phyloP scores from a whole-genome alignment of 805 yeast species.

The Metschnikowia colocasiae region DNA sequence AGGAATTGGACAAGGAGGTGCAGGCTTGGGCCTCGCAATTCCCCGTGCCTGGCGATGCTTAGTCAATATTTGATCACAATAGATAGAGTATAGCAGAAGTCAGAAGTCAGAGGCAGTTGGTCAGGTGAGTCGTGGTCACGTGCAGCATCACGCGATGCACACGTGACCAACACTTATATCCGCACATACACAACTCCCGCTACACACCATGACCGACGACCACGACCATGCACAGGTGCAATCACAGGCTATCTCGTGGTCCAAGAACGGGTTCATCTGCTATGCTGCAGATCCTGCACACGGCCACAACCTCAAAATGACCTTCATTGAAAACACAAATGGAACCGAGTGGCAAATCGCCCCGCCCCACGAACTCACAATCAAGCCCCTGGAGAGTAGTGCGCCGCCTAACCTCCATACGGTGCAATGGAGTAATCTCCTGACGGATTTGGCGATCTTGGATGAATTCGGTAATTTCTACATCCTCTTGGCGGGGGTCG shows the following conservation, averaged over 20 bases:
- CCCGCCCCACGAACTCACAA: constrained; percentile 40
- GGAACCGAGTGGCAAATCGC: constrained; percentile 81
- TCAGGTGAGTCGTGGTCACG: background rate
- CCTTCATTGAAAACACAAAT: constrained; percentile 68
- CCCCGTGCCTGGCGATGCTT: constrained; percentile 84
- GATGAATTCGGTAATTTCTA: constrained; percentile 65
- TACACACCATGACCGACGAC: background rate
- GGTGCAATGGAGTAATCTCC: constrained; percentile 72
- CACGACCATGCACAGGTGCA: background rate
- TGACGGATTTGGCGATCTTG: constrained; percentile 76
- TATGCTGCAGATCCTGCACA: constrained; percentile 42
- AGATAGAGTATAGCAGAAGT: background rate
- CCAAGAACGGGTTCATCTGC: constrained; percentile 80
- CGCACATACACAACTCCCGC: background rate
- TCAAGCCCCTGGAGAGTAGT: constrained; percentile 26
- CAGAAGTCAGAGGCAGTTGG: background rate
- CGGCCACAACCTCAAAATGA: constrained; percentile 46
- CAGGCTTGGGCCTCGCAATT: constrained; percentile 65
- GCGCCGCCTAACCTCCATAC: constrained; percentile 34
- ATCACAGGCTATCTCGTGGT: constrained; percentile 56
- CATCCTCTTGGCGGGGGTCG: constrained; percentile 41
- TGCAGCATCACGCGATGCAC: background rate
- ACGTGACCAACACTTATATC: background rate
- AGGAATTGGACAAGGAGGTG: constrained; percentile 61
- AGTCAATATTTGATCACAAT: background rate